A percentile compares a stretch with the other conserved stretches of the same genome.
These are phyloP conservation scores for Fusarium sp. DNA, from an alignment of 2,329 filamentous ascomycete species.

Conservation along the genomic window DNA sequence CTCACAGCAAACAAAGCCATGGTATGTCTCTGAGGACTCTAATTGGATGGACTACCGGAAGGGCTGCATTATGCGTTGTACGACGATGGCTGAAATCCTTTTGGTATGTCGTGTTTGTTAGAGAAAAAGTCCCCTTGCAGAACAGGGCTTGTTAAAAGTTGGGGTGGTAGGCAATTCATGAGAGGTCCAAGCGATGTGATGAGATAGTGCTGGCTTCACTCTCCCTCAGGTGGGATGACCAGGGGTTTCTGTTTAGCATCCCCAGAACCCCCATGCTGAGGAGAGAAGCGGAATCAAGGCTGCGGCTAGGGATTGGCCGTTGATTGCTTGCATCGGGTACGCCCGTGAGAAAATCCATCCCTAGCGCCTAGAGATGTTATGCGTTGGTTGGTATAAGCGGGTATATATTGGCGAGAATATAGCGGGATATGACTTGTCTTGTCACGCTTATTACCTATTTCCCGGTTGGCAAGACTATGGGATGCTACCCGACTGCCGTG, in stretches of 20 bases:
- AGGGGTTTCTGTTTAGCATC: neutral
- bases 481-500: too few species aligned
- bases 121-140: slow-evolving; percentile 10
- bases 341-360: neutral
- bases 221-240: neutral
- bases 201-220: neutral
- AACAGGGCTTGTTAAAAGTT: neutral
- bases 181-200: slow-evolving; percentile 11
- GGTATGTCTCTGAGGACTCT: neutral
- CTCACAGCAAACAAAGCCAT: slow-evolving; percentile 1
- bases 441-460: neutral
- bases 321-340: slow-evolving; percentile 27
- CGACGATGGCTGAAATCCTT: slow-evolving; percentile 9
- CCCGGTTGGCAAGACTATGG: too few species aligned
- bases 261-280: neutral
- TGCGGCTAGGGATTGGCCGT: slow-evolving; percentile 5
- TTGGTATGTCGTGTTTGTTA: slow-evolving; percentile 1
- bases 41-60: slow-evolving; percentile 12
- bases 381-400: slow-evolving; percentile 8
- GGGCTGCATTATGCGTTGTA: slow-evolving; percentile 25
- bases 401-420: slow-evolving; percentile 3
- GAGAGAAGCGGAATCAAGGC: neutral
- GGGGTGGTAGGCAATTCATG: slow-evolving; percentile 13
- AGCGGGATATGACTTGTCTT: slow-evolving; percentile 7
- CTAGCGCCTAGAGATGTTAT: slow-evolving; percentile 8